Evolutionary conservation across 306 rosid genomes (phyloP), one percentile per base, ranked within the genome.

Genomic region (Casuarina equisetifolia): DNA sequence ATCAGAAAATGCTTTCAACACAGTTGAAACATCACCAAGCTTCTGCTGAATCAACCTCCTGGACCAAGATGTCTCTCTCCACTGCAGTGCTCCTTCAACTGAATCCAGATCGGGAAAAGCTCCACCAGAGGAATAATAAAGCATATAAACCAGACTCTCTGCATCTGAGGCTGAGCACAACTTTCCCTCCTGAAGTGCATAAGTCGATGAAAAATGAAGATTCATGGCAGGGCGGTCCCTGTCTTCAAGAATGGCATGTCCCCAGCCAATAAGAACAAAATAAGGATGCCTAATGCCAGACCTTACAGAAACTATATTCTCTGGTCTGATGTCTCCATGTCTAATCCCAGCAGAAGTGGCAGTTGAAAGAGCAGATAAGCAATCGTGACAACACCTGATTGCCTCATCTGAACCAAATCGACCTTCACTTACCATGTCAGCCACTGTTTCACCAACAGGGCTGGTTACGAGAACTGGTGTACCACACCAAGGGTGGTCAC

Each of bases 401-500:
- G 97, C 93, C 80, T 91, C 99, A 46, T 91, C 96, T 2, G 85
- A 69, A 83, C 90, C 86, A 80, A 95, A 95, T 77, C 77, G 91
- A 39, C 94, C 96, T 6, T 80, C 79, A 71, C 79, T 80, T 51
- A 89, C 83, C 97, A 95, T 85, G 74, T 88, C 90, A 51, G 89
- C 87, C 1, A 91, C 91, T 19, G 99, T 88, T 85, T 92, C 96
- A 62, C 99, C 99, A 70, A 95, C 91, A 7, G 97, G 97, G 84
- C 91, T 88, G 48, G 96, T 88, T 76, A 90, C 97, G 9, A 95
- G 97, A 83, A 88, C 85, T n/a, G 97, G 97, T 35, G 99, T 92
- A 78, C 99, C 99, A 80, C 99, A 95, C 96, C 95, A 95, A 70
- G 97, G 99, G 84, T 95, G 99, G 59, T 88, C 91, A 69, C 99